These are phyloP conservation scores for Boechera divaricarpa DNA, from an alignment of 345 rosid genomes.

Conservation along the genomic window DNA sequence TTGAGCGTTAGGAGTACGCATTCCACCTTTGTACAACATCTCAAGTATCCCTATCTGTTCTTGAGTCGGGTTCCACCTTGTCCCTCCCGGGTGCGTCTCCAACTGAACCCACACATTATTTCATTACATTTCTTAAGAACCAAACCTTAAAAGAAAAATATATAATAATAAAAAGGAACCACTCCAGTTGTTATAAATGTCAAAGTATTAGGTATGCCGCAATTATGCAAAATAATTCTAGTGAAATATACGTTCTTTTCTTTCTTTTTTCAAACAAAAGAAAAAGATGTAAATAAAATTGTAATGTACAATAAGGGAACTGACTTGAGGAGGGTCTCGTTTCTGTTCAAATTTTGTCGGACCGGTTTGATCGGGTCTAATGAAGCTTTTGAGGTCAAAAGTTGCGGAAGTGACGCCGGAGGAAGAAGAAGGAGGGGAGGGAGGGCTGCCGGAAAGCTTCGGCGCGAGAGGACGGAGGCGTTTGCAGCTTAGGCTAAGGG, in stretches of 20 bases:
- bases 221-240: neutral
- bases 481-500: constrained; percentile 82
- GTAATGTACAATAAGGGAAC: constrained; percentile 4
- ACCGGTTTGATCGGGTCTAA: constrained; percentile 67
- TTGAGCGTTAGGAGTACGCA: constrained; percentile 93
- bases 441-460: constrained; percentile 51
- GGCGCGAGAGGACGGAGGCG: constrained; percentile 94
- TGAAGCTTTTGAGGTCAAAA: constrained; percentile 89
- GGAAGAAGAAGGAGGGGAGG: constrained; percentile 43
- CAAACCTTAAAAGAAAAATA: neutral
- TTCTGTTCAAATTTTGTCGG: constrained; percentile 56
- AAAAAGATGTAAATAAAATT: neutral
- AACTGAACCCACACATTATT: constrained; percentile 50
- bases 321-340: constrained; percentile 56
- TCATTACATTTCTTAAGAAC: neutral
- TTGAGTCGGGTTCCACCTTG: constrained; percentile 98
- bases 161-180: neutral
- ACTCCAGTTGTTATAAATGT: neutral
- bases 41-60: constrained; percentile 95
- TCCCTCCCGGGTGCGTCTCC: constrained; percentile 95
- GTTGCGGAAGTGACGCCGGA: constrained; percentile 54
- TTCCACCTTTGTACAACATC: constrained; percentile 85
- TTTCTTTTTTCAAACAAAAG: neutral
- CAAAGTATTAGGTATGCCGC: neutral
- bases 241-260: neutral